phyloP scores from a whole-genome alignment of 257 asterid genomes.

The Pogostemon cablin region DNA sequence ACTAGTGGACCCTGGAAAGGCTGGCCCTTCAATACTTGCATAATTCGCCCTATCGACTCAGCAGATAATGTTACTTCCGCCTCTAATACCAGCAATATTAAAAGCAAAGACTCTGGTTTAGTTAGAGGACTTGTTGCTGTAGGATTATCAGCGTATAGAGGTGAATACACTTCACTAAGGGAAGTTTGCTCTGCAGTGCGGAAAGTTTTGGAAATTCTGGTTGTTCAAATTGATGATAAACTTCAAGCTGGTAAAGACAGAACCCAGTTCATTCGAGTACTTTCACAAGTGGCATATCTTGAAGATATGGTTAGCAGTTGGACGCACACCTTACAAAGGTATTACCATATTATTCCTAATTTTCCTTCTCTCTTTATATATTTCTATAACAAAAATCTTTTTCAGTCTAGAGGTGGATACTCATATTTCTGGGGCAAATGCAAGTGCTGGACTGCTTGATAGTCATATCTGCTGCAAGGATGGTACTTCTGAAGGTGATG shows the following conservation, averaged over 20 bases:
- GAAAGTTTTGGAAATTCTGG: conserved; percentile 78
- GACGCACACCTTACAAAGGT: conserved; percentile 84
- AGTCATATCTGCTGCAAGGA: conserved; percentile 34
- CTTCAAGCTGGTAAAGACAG: conserved; percentile 84
- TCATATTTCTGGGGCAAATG: conserved; percentile 46
- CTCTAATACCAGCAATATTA: conserved; percentile 47
- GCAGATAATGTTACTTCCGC: conserved; percentile 45
- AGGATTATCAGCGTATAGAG: conserved; percentile 88
- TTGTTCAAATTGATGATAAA: conserved; percentile 58
- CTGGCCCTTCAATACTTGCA: conserved; percentile 96
- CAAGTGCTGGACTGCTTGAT: conserved; percentile 33
- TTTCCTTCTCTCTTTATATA: background rate
- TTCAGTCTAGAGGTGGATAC: conserved; percentile 78
- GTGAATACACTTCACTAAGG: conserved; percentile 73
- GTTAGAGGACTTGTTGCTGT: conserved; percentile 91
- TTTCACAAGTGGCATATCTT: conserved; percentile 93
- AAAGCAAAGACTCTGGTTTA: conserved; percentile 53
- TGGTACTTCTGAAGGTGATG: conserved; percentile 42
- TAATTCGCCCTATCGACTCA: conserved; percentile 64
- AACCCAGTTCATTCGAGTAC: conserved; percentile 60
- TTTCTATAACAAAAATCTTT: conserved; percentile 35
- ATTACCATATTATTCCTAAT: conserved; percentile 29
- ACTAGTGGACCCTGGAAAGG: conserved; percentile 85
- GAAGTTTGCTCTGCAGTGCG: conserved; percentile 70
- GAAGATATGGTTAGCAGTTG: conserved; percentile 87